Conservation (phyloP, 805 yeast species). For the Yamadazyma insecticola region DNA sequence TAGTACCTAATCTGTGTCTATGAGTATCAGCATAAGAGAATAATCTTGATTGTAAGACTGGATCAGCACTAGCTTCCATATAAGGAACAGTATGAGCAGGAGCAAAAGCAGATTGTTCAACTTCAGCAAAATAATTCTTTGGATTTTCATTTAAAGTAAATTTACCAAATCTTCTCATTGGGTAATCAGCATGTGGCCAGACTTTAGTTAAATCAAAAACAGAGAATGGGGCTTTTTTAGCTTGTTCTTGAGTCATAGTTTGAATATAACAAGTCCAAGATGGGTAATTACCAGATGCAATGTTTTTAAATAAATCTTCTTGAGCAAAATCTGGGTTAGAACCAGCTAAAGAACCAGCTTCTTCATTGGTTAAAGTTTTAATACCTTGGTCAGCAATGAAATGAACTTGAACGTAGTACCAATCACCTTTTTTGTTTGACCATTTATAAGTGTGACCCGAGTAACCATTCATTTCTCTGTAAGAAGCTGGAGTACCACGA, state of each 20-base stretch:
- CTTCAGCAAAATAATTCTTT: constrained; percentile 76
- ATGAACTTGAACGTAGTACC: constrained; percentile 78
- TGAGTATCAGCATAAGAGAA: constrained; percentile 76
- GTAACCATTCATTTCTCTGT: constrained; percentile 78
- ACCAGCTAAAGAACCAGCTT: constrained; percentile 65
- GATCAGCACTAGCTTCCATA: constrained; percentile 73
- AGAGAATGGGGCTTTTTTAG: constrained; percentile 69
- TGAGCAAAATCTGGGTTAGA: constrained; percentile 80
- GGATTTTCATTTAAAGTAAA: constrained; percentile 79
- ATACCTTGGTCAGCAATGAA: constrained; percentile 62
- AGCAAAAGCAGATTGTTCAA: constrained; percentile 58
- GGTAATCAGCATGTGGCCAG: constrained; percentile 87
- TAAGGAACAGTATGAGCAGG: constrained; percentile 73
- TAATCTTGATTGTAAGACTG: constrained; percentile 71
- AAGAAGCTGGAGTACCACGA: constrained; percentile 76
- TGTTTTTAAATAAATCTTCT: constrained; percentile 72
- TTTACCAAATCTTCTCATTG: constrained; percentile 81
- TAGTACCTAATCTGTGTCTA: constrained; percentile 69
- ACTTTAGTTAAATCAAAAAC: constrained; percentile 89
- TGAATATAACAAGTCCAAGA: constrained; percentile 84
- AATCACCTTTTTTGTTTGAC: constrained; percentile 69
- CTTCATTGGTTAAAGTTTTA: constrained; percentile 51
- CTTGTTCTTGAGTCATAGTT: constrained; percentile 80
- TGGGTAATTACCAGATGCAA: constrained; percentile 74
- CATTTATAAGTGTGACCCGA: constrained; percentile 84